Percentiles rank a stretch among this genome's conserved stretches.
These are phyloP conservation scores for Trypanosoma brucei DNA, from an alignment of 208 protist genomes.

Conservation along the genomic window DNA sequence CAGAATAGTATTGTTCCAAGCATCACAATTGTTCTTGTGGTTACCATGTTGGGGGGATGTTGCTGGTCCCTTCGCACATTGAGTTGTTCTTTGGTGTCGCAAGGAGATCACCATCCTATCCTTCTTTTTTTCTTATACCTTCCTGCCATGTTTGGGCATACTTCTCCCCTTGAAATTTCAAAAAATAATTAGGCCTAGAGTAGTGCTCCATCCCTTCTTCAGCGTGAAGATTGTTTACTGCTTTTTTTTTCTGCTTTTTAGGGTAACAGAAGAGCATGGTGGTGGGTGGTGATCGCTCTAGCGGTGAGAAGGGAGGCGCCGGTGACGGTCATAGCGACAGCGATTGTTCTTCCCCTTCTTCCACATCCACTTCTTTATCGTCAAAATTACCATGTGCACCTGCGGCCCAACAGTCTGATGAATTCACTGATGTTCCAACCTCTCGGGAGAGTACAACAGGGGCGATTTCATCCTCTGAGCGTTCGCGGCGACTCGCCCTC, in stretches of 20 bases:
- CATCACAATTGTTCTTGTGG: background rate
- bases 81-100: no score
- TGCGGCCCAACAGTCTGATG: background rate
- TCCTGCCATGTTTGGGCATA: no score
- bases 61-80: background rate
- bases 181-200: no score
- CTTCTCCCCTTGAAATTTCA: no score
- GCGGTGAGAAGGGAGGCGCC: background rate
- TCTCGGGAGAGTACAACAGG: background rate
- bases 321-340: background rate
- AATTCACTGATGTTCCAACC: background rate
- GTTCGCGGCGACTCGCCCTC: slow-evolving; percentile 45
- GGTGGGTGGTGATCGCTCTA: background rate
- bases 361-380: background rate
- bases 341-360: background rate
- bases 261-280: no score
- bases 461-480: slow-evolving; percentile 11
- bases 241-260: no score
- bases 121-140: no score
- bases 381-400: background rate
- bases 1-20: background rate
- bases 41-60: background rate
- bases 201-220: no score
- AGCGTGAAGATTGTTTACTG: no score
- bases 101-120: no score